Evolutionary conservation across 768 basidiomycete species (phyloP), one percentile per base, ranked within the genome.

Genomic region (Suillus hirtellus): DNA sequence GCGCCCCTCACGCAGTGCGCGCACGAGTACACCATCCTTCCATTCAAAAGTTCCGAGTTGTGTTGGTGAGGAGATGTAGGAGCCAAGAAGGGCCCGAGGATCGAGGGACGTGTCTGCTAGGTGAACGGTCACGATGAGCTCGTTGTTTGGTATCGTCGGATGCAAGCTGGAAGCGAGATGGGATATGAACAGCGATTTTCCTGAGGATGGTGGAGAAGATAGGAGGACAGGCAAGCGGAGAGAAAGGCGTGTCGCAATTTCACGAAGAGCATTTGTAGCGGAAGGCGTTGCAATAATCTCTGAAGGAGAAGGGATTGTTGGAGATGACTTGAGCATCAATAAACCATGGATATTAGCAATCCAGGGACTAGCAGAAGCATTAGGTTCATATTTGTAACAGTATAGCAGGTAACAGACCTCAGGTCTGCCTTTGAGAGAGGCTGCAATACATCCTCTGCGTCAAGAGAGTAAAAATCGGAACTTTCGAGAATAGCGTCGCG

Each of bases 21-120:
- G 89, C 11, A 96, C 88, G 42, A 99, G 81, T 0, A 95, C 89
- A 7, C 97, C 97, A 66, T 98, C 95, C 76, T 90, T 93, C 93
- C 96, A 99, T 68, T 96, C 93, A 69, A 99, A 99, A 2, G 86
- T 87, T 6, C 96, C 96, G 0, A 94, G 88, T 31, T 84, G 84
- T 1, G 84, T 86, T 0, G 89, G 81, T 0, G 96, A 97, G 2
- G 96, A 96, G 3, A 94, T 81, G 64, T 99, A 96, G 2, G 94
- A 95, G 5, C 97, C 96, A 49, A 99, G 83, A 6, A 99, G 82
- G 0, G 95, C 90, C 27, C 96, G 90, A 37, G 96, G 90, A 71
- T 99, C 96, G 52, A 99, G 82, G 2, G 96, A 96, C 0, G 95
- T 96, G 69, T 99, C 97, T 7, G 95, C 93, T 31, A 99, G 86